phyloP scores from a whole-genome alignment of 192 early-diverging fungal species.

The Endogone sp. region DNA sequence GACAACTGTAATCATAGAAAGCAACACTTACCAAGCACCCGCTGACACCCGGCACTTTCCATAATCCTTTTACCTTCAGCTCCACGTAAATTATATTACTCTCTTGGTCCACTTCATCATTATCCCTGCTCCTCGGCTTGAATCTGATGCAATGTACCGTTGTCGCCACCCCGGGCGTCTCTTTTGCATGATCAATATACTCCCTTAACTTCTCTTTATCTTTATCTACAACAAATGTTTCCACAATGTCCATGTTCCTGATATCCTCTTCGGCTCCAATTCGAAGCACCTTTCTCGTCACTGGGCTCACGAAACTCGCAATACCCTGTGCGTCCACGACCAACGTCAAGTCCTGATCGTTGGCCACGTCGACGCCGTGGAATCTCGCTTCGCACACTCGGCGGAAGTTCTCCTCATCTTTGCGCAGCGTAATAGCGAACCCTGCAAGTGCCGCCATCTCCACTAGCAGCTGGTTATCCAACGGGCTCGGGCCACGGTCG shows the following conservation, averaged over 20 bases:
- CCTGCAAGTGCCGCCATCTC: constrained; percentile 1
- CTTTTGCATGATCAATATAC: neutral
- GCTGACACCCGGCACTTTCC: constrained; percentile 8
- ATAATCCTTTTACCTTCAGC: constrained; percentile 8
- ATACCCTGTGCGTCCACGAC: constrained; percentile 1
- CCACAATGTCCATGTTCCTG: neutral
- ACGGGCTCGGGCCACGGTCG: neutral
- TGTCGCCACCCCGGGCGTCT: constrained; percentile 3
- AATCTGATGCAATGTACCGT: constrained; percentile 6
- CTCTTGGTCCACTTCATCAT: neutral
- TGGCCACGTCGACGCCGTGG: neutral
- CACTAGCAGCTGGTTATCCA: neutral
- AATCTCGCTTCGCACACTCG: neutral
- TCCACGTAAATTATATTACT: constrained; percentile 2
- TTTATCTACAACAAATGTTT: constrained; percentile 5
- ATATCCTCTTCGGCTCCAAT: neutral
- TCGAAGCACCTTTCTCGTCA: neutral
- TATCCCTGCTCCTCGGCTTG: neutral
- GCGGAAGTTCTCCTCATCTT: neutral
- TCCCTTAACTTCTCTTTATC: constrained; percentile 2
- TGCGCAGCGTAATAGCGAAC: constrained; percentile 1
- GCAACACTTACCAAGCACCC: constrained; percentile 12
- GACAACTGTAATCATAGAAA: neutral
- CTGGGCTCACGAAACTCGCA: neutral
- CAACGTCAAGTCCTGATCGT: neutral